A percentile compares a stretch with the other conserved stretches of the same genome.
phyloP scores from a whole-genome alignment of 2,329 filamentous ascomycete genomes.

The Phialemoniopsis sp. region DNA sequence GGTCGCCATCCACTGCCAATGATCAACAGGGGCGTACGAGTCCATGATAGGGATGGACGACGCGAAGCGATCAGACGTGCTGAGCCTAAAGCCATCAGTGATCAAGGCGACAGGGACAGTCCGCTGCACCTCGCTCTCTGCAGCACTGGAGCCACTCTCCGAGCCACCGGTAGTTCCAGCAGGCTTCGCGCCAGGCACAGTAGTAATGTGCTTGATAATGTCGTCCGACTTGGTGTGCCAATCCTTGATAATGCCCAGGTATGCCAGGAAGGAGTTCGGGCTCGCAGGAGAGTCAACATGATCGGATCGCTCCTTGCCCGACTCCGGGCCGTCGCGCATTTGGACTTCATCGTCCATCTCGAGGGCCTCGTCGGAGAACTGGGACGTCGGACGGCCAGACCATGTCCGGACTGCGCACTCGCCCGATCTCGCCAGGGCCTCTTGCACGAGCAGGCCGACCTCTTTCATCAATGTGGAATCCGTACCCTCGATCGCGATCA shows the following conservation, averaged over 20 bases:
- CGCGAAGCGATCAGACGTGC: constrained; percentile 72
- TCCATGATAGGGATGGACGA: constrained; percentile 71
- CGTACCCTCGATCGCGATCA: constrained; percentile 81
- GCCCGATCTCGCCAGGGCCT: constrained; percentile 47
- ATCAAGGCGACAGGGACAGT: constrained; percentile 68
- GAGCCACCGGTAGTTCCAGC: too few species aligned
- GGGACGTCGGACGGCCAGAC: constrained; percentile 13
- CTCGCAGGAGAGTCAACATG: not conserved
- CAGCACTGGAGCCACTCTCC: constrained; percentile 1
- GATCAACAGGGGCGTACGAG: constrained; percentile 75
- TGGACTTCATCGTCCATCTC: constrained; percentile 21
- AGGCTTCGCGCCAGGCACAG: constrained; percentile 4
- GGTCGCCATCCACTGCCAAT: constrained; percentile 97
- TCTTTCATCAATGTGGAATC: constrained; percentile 44
- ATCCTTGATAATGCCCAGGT: constrained; percentile 61
- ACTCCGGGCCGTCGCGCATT: not conserved
- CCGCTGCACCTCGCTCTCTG: constrained; percentile 11
- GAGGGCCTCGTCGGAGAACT: constrained; percentile 25
- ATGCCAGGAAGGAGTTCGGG: constrained; percentile 45
- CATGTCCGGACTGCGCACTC: constrained; percentile 44
- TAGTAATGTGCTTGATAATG: constrained; percentile 53
- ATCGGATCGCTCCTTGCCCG: not conserved
- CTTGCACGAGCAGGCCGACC: constrained; percentile 62
- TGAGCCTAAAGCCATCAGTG: constrained; percentile 74
- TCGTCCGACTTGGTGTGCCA: constrained; percentile 76